Evolutionary conservation across 306 rosid species (phyloP), one percentile per base, ranked within the genome.

Genomic region (Adenanthera pavonina): DNA sequence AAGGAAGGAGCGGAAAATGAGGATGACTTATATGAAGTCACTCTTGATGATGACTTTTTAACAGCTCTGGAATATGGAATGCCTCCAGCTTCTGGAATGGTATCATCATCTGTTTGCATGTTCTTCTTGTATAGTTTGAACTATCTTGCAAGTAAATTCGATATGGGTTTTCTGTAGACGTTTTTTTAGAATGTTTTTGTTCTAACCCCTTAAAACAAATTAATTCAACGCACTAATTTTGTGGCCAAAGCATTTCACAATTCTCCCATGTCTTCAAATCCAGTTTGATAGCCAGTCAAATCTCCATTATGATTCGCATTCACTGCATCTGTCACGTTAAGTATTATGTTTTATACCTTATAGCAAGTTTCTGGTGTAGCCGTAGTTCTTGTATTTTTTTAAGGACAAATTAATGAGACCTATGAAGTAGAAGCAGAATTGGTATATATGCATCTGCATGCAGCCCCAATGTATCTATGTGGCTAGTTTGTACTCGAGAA

Each of bases 71-170:
- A 95, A 82, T 93, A 95, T 79, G 99, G 99, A 80, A 93, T 95
- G 99, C 99, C 99, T 79, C 97, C 99, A 36, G 98, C 99, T 66
- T 93, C 98, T 30, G 99, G 99, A 90, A 83, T 95, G 99, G 99
- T 95, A 91, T 78, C 68, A 34, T 74, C 48, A 64, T 85, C 74
- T 12, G 34, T 70, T 83, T 74, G 7, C 84, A 11, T 47, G 66
- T 47, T 60, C 69, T 48, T 76, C 2, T 65, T 51, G 2, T 74
- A 7, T 41, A 9, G 51, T 74, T 86, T 19, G 40, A 46, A 57
- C 49, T 65, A 36, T 19, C 48, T 74, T 53, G 5, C 44, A 75
- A 14, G 33, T 19, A 49, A 41, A 62, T 15, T 33, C n/a, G 7
- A 54, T 9, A 25, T 30, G 35, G 43, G 16, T 33, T 68, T 67